These are phyloP conservation scores for Clonostachys rosea DNA, from an alignment of 2,329 filamentous ascomycete species.

Conservation along the genomic window DNA sequence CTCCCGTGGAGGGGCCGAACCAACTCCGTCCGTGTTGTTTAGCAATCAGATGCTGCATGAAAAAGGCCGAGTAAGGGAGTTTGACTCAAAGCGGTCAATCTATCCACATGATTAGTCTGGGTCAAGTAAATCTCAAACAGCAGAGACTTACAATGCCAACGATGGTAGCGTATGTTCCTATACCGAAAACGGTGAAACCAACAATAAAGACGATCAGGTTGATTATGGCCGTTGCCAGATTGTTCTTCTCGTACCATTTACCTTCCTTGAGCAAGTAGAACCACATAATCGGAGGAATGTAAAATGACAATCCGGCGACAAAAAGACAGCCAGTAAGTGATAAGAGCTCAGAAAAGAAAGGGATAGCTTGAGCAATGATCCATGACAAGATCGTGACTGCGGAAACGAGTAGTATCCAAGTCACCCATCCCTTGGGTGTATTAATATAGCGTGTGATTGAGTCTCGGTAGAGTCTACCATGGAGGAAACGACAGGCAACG, in stretches of 20 bases:
- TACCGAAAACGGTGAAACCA: slow-evolving; percentile 21
- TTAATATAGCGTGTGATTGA: slow-evolving; percentile 40
- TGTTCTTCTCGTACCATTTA: slow-evolving; percentile 17
- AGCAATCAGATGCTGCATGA: too few species aligned
- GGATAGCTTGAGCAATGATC: slow-evolving; percentile 68
- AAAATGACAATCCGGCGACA: slow-evolving; percentile 38
- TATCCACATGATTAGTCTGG: too few species aligned
- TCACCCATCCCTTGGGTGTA: slow-evolving; percentile 39
- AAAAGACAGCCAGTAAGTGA: slow-evolving; percentile 45
- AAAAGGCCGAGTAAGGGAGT: too few species aligned
- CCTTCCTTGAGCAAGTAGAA: slow-evolving; percentile 30
- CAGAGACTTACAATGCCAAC: slow-evolving; percentile 18
- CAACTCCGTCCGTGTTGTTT: too few species aligned
- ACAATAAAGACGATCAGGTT: slow-evolving; percentile 20
- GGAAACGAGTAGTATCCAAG: slow-evolving; percentile 56
- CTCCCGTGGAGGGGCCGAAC: too few species aligned
- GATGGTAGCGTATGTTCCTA: slow-evolving; percentile 23
- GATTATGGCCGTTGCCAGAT: slow-evolving; percentile 14
- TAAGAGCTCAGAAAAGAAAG: slow-evolving; percentile 68
- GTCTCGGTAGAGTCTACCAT: slow-evolving; percentile 36
- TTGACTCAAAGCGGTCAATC: too few species aligned
- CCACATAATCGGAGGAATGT: slow-evolving; percentile 36
- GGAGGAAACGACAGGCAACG: slow-evolving; percentile 38
- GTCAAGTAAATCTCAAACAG: too few species aligned
- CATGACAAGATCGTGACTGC: slow-evolving; percentile 59